Conservation (phyloP, 139 green algal genomes). For the Auxenochlorella pyrenoidosa region DNA sequence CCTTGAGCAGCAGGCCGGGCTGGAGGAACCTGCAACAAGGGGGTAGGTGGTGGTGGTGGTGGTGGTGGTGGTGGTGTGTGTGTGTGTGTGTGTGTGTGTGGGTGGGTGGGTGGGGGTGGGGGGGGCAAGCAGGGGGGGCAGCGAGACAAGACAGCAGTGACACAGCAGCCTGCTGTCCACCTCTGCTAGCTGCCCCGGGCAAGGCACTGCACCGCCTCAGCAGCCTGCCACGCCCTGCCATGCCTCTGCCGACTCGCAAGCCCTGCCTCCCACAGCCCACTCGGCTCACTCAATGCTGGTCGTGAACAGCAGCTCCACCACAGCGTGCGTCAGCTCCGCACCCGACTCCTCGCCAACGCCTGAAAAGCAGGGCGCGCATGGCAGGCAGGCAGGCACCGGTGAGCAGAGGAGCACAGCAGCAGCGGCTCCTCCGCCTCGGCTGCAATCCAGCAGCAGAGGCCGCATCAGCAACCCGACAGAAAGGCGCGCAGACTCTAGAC, state of each 20-base stretch:
- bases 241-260: no score
- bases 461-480: no score
- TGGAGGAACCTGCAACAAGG: conserved; percentile 83
- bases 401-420: not conserved
- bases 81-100: no score
- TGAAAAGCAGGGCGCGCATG: not conserved
- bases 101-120: no score
- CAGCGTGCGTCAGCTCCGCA: conserved; percentile 58
- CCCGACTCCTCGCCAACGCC: conserved; percentile 59
- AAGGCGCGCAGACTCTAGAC: no score
- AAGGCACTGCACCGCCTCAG: no score
- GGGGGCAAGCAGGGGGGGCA: not conserved
- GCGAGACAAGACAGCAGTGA: not conserved
- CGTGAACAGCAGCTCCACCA: conserved; percentile 88
- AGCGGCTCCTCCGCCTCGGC: no score
- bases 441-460: no score
- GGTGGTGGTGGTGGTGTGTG: no score
- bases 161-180: not conserved
- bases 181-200: not conserved
- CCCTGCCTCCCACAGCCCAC: no score
- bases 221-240: no score
- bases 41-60: no score
- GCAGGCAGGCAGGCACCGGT: not conserved
- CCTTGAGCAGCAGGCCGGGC: conserved; percentile 82
- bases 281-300: conserved; percentile 49